Evolutionary conservation across 2,329 filamentous ascomycete species (phyloP).

Genomic region (Penicillium sumatraense): DNA sequence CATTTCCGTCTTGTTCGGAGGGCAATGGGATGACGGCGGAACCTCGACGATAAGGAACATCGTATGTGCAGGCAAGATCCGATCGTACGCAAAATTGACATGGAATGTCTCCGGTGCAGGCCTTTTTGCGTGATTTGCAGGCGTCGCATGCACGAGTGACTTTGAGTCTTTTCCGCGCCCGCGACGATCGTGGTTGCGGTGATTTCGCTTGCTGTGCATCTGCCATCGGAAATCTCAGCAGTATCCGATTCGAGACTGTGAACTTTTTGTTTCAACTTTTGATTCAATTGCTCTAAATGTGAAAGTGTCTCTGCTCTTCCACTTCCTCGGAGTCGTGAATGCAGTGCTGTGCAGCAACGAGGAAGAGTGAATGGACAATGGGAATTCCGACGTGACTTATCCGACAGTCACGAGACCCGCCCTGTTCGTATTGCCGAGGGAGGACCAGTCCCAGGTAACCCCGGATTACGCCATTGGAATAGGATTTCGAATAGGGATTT

Average conservation of each 20-base stretch:
- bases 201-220: background rate
- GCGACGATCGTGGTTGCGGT: background rate
- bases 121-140: slow-evolving; percentile 31
- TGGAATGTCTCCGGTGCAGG: slow-evolving; percentile 28
- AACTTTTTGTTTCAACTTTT: background rate
- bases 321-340: background rate
- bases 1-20: slow-evolving; percentile 9
- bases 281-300: background rate
- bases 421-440: background rate
- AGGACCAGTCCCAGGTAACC: background rate
- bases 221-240: background rate
- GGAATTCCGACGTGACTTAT: background rate
- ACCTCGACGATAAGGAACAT: slow-evolving; percentile 28
- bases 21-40: slow-evolving; percentile 24
- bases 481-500: too few relatives aligned
- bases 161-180: slow-evolving; percentile 25
- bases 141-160: slow-evolving; percentile 31
- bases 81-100: slow-evolving; percentile 25
- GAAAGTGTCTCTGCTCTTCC: background rate
- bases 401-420: background rate
- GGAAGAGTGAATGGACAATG: background rate
- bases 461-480: too few relatives aligned
- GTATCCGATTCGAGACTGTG: background rate
- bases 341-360: background rate
- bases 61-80: slow-evolving; percentile 21